Base-by-base conservation (phyloP, 208 protist species). In the Angomonas ambiguus region DNA sequence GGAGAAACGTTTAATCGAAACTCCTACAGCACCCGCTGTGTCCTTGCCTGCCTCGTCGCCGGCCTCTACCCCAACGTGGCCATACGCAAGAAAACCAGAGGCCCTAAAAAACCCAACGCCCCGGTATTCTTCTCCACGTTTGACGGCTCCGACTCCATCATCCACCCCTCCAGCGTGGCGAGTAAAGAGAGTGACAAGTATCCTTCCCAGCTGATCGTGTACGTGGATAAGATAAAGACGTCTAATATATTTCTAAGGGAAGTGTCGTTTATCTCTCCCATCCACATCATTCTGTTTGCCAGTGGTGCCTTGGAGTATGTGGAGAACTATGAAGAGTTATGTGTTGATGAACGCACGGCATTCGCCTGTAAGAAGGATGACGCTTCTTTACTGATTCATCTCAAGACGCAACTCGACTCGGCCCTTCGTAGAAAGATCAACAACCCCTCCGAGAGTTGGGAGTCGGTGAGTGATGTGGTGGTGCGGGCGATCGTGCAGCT, bases 61-160 rank as follows among this genome's bases (percentile, higher is more conserved):
- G 97, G 96, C 6, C 86, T 98, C 20, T 98, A 98, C 78, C 96
- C 96, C n/a, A 98, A 98, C 59, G 78, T 98, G 11, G 92, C 93
- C 5, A 11, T 79, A 72, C 27, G 65, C 85, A 33, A 92, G 82
- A 49, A 38, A 38, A 42, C 18, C 57, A 57, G 79, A 69, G 20
- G 64, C 33, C 32, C 42, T 59, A 74, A 60, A 48, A n/a, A 70
- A n/a, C 58, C 65, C 33, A 57, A 56, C 34, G 65, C 49, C 4
- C 41, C 65, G 2, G 45, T 68, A 2, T 72, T 65, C 55, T 80
- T 79, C 51, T 45, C 69, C 30, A 89, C 88, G n/a, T 90, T 92
- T 62, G 85, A 95, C 67, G 88, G 87, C 53, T 87, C 80, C 8
- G 87, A 93, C 45, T 91, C 86, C 51, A 69, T 93, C 2, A 58